These are phyloP conservation scores for Symbiotaphrina buchneri DNA, from an alignment of 495 filamentous ascomycete species.

Conservation along the genomic window DNA sequence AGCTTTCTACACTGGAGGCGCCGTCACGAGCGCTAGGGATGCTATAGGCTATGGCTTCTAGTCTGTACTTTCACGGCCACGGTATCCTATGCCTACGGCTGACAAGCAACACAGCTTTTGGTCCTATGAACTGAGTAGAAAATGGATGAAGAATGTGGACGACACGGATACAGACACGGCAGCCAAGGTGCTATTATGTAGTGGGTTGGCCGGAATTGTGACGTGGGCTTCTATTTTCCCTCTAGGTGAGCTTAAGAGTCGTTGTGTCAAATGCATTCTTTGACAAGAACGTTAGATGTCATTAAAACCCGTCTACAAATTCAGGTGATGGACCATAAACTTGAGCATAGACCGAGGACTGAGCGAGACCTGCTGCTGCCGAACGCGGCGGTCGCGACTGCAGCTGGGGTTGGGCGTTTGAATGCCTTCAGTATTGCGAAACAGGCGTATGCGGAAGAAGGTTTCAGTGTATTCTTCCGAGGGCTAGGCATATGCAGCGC, in stretches of 20 bases:
- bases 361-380: conserved; percentile 9
- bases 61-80: conserved; percentile 28
- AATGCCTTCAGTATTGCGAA: conserved; percentile 37
- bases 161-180: conserved; percentile 23
- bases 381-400: conserved; percentile 9
- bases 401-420: conserved; percentile 10
- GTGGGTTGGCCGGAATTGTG: conserved; percentile 62
- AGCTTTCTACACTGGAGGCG: conserved; percentile 59
- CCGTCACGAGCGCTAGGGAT: conserved; percentile 58
- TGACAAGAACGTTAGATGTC: too few relatives aligned
- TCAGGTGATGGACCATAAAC: conserved; percentile 14
- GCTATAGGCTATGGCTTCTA: conserved; percentile 84
- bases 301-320: conserved; percentile 74
- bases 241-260: conserved; percentile 15
- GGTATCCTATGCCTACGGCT: conserved; percentile 1
- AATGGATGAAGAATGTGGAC: conserved; percentile 17
- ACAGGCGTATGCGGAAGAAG: conserved; percentile 39
- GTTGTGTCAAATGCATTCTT: not conserved
- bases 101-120: conserved; percentile 34
- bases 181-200: conserved; percentile 49
- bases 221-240: conserved; percentile 81
- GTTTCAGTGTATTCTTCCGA: conserved; percentile 45
- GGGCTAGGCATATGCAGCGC: conserved; percentile 59
- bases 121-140: conserved; percentile 56
- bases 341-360: conserved; percentile 1